Conservation (phyloP, 2,329 filamentous ascomycete genomes). For the Fusarium equiseti region DNA sequence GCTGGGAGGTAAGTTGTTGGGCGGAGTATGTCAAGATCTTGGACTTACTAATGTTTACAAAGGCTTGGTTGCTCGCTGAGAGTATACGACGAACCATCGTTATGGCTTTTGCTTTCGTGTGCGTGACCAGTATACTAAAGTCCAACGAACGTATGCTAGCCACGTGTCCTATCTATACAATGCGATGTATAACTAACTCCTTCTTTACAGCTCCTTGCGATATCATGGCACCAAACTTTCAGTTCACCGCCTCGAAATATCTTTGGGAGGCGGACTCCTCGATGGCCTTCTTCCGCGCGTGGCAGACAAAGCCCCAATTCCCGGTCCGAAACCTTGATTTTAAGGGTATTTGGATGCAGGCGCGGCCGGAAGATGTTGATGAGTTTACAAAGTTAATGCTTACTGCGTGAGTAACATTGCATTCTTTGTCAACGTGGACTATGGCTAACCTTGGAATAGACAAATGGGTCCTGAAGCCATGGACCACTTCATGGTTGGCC, state of each 20-base stretch:
- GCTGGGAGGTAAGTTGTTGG: conserved; percentile 55
- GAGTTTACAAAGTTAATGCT: conserved; percentile 56
- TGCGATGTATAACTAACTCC: conserved; percentile 8
- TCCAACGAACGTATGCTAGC: conserved; percentile 48
- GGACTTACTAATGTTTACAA: neutral
- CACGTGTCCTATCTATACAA: neutral
- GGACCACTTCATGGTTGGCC: conserved; percentile 54
- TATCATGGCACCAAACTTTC: conserved; percentile 21
- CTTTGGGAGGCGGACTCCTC: conserved; percentile 59
- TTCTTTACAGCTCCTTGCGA: conserved; percentile 30
- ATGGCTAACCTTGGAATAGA: conserved; percentile 36
- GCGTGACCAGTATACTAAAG: conserved; percentile 53
- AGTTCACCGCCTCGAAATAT: conserved; percentile 56
- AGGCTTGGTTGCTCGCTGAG: conserved; percentile 59
- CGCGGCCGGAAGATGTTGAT: conserved; percentile 53
- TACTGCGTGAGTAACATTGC: conserved; percentile 50
- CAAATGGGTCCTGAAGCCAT: conserved; percentile 53
- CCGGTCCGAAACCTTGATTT: conserved; percentile 52
- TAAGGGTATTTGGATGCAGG: conserved; percentile 54
- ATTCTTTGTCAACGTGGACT: neutral
- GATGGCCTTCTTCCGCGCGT: conserved; percentile 58
- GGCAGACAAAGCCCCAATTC: conserved; percentile 58
- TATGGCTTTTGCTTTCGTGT: conserved; percentile 50
- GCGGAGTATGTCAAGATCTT: neutral
- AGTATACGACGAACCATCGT: conserved; percentile 56